A percentile compares a stretch with the other conserved stretches of the same genome.
These are phyloP conservation scores for Viridothelium virens DNA, from an alignment of 495 filamentous ascomycete genomes.

Conservation along the genomic window DNA sequence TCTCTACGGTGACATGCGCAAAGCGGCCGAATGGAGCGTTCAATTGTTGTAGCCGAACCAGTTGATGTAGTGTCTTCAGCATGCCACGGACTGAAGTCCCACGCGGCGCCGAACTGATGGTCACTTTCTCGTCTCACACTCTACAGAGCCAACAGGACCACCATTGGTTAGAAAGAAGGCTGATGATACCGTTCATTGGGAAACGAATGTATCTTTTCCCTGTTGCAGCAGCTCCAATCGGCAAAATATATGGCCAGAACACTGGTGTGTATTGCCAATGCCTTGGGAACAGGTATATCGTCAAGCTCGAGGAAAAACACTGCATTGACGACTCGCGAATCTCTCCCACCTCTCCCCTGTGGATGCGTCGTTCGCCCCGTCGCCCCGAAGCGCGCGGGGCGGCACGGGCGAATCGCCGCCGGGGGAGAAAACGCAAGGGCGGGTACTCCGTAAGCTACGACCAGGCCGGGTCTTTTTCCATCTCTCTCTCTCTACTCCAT, in stretches of 20 bases:
- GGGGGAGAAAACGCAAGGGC: too few species aligned
- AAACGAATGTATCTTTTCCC: neutral
- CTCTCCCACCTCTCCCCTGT: too few species aligned
- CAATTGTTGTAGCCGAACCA: neutral
- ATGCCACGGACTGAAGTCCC: constrained; percentile 4
- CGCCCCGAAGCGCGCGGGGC: too few species aligned
- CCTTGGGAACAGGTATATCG: neutral
- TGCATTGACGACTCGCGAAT: too few species aligned
- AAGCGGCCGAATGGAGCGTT: neutral
- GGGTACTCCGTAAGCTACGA: too few species aligned
- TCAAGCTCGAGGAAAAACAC: constrained; percentile 18
- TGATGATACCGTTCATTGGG: neutral
- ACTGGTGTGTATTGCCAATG: neutral
- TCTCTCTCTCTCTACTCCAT: too few species aligned
- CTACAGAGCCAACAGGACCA: neutral
- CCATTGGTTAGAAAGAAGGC: constrained; percentile 10
- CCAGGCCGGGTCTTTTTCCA: too few species aligned
- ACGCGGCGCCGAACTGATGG: neutral
- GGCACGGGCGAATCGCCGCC: too few species aligned
- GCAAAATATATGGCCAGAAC: constrained; percentile 5
- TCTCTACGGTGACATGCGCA: neutral
- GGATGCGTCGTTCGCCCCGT: too few species aligned
- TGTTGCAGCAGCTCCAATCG: neutral
- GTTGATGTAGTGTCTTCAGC: neutral
- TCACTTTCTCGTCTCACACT: neutral